Base-by-base conservation (phyloP, 1,284 basidiomycete genomes). In the Bjerkandera adusta region DNA sequence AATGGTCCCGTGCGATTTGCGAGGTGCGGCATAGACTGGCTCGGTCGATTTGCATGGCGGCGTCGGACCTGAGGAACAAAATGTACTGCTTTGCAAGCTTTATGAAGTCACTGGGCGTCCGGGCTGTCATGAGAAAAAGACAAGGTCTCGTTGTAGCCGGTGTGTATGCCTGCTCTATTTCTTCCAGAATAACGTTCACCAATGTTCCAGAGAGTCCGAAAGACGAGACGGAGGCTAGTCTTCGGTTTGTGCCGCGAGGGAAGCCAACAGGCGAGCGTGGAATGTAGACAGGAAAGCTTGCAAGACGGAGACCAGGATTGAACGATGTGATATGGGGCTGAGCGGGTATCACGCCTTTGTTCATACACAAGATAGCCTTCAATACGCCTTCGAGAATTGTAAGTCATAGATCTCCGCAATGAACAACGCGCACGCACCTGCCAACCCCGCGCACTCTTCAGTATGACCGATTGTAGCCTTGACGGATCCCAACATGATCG, bases 391-490 rank as follows among this genome's bases (percentile, higher is more conserved):
- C 10, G 30, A 1, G 29, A 29, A 29, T n/a, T 34, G 27, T 30
- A 8, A 30, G 27, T n/a, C n/a, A n/a, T n/a, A n/a, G n/a, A n/a
- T n/a, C n/a, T n/a, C n/a, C n/a, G n/a, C 32, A 39, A 8, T 30
- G 29, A 16, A 24, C 13, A 11, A 26, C 13, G n/a, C 12, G 4
- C 21, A 25, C 45, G 22, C 18, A 53, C 53, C 51, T 29, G 54
- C 45, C 15, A 55, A 43, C 8, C 52, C 54, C 6, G 54, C 54
- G 41, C 49, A 48, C 36, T 55, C 54, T 34, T 55, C 54, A 10
- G 49, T 54, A 27, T 55, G 54, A 18, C 54, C 54, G 22, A 55
- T 30, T 2, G 51, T 47, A 7, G 49, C 52, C 41, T 55, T 55
- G 5, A 49, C 45, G 8, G 49, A 40, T 12, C 54, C 52, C 20